Evolutionary conservation across 768 basidiomycete genomes (phyloP).

Genomic region (Rhizopogon roseolus): DNA sequence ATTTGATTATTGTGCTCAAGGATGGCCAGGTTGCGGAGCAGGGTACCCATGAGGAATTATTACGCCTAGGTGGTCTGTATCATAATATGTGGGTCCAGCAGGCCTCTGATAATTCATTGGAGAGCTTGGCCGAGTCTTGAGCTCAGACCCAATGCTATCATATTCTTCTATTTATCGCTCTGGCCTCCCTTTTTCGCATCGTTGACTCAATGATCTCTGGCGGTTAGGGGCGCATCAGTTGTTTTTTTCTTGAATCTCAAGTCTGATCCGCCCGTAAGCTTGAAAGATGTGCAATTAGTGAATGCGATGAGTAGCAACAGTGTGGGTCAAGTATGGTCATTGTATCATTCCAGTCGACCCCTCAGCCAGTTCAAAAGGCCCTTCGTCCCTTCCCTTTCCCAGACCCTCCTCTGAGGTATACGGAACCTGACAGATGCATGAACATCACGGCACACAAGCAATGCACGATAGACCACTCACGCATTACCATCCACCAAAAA

Average conservation of each 20-base stretch:
- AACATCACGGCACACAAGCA: background rate
- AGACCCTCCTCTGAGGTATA: conserved; percentile 72
- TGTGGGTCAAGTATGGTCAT: too few relatives aligned
- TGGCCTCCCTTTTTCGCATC: too few relatives aligned
- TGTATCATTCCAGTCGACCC: conserved; percentile 57
- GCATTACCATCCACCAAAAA: conserved; percentile 82
- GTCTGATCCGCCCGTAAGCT: too few relatives aligned
- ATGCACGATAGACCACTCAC: conserved; percentile 38
- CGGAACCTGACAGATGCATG: conserved; percentile 54
- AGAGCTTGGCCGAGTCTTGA: conserved; percentile 8
- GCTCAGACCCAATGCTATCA: background rate
- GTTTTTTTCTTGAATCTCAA: too few relatives aligned
- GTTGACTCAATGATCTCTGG: too few relatives aligned
- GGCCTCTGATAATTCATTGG: conserved; percentile 31
- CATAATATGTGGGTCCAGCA: conserved; percentile 82
- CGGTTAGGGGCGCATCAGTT: too few relatives aligned
- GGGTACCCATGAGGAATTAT: conserved; percentile 86
- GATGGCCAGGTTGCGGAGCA: conserved; percentile 91
- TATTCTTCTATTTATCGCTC: too few relatives aligned
- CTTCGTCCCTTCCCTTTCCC: conserved; percentile 86
- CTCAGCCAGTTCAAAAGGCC: conserved; percentile 76
- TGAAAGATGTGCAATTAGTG: too few relatives aligned
- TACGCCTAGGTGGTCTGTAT: conserved; percentile 68
- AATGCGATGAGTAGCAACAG: too few relatives aligned
- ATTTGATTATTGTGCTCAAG: conserved; percentile 89